phyloP scores from a whole-genome alignment of 129 eudicot species.

The Artemisia tridentata region DNA sequence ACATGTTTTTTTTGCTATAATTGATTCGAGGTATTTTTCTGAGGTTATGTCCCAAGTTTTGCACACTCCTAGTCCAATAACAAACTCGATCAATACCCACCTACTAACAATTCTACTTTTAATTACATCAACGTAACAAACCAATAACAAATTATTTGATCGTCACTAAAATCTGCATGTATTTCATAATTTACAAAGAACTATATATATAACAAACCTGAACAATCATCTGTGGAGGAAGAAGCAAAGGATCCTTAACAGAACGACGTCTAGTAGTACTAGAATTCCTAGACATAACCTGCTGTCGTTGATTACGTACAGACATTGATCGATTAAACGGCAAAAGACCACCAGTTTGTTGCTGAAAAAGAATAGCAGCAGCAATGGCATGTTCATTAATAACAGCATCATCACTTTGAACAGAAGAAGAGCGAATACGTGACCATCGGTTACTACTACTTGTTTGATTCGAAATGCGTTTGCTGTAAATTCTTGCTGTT shows the following conservation, averaged over 20 bases:
- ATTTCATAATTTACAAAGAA: slow-evolving; percentile 6
- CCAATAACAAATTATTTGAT: background rate
- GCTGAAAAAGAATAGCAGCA: slow-evolving; percentile 75
- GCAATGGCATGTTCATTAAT: slow-evolving; percentile 69
- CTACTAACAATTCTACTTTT: background rate
- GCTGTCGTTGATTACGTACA: slow-evolving; percentile 26
- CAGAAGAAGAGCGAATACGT: slow-evolving; percentile 55
- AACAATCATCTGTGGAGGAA: slow-evolving; percentile 61
- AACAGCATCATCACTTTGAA: slow-evolving; percentile 36
- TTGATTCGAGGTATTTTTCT: no score
- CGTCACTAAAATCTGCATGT: background rate
- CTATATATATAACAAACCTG: slow-evolving; percentile 42
- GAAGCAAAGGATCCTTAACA: slow-evolving; percentile 62
- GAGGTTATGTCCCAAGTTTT: background rate
- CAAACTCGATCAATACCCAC: background rate
- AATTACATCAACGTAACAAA: background rate
- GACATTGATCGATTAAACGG: slow-evolving; percentile 71
- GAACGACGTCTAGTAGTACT: slow-evolving; percentile 58
- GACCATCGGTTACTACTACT: slow-evolving; percentile 47
- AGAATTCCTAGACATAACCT: slow-evolving; percentile 35
- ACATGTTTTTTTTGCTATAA: no score
- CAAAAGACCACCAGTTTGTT: slow-evolving; percentile 43
- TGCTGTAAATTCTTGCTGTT: slow-evolving; percentile 30
- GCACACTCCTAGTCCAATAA: background rate
- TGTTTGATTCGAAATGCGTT: slow-evolving; percentile 40